Percentiles rank a stretch among this genome's conserved stretches.
phyloP scores from a whole-genome alignment of 306 rosid species.

The Pterocarpus macrocarpus region DNA sequence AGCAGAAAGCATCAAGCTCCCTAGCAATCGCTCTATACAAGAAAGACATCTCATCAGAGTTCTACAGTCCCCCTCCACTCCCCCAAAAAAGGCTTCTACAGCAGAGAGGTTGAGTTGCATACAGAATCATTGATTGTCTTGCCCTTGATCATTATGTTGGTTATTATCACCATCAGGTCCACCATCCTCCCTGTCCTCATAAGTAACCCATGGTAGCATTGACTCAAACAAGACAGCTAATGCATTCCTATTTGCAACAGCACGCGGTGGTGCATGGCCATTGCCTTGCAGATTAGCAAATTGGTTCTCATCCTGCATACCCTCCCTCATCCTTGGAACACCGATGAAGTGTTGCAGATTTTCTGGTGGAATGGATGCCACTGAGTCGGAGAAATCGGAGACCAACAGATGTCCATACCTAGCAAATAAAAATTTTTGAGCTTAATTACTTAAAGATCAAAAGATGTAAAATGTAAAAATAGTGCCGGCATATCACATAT shows the following conservation, averaged over 20 bases:
- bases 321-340: conserved; percentile 71
- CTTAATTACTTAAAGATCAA: conserved; percentile 21
- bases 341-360: conserved; percentile 81
- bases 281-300: conserved; percentile 63
- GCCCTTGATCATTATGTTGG: conserved; percentile 56
- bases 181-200: conserved; percentile 62
- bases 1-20: conserved; percentile 47
- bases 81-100: conserved; percentile 14
- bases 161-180: conserved; percentile 55
- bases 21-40: conserved; percentile 47
- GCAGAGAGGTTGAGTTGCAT: conserved; percentile 32
- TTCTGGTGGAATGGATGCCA: conserved; percentile 84
- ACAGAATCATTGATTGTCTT: conserved; percentile 53
- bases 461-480: no score
- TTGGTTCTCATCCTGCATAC: conserved; percentile 58
- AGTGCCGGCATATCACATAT: background rate
- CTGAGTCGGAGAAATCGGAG: conserved; percentile 86
- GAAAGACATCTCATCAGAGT: conserved; percentile 45
- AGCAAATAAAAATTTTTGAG: conserved; percentile 46
- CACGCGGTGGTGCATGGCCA: conserved; percentile 66
- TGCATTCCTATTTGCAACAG: conserved; percentile 74
- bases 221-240: conserved; percentile 90
- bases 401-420: conserved; percentile 92
- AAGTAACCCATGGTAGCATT: conserved; percentile 92
- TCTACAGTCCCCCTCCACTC: background rate